Percentiles rank a stretch among this genome's conserved stretches.
Evolutionary conservation across 108 stramenopile species (phyloP).

Genomic region (Cyclotella baltica): DNA sequence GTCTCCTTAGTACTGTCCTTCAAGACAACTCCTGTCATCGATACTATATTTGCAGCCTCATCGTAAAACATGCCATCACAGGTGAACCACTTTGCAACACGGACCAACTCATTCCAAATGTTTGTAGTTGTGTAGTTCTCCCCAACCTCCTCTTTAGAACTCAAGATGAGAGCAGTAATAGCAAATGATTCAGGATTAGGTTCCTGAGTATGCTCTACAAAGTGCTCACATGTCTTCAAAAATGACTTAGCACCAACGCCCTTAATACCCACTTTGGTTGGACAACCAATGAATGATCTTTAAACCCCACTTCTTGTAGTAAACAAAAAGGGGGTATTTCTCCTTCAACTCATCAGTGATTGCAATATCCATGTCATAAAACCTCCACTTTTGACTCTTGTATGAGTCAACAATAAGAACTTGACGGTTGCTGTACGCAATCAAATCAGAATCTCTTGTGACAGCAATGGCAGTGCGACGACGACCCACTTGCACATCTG

Average conservation of each 20-base stretch:
- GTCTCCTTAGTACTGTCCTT: neutral
- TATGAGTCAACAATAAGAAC: conserved; percentile 2
- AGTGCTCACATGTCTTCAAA: neutral
- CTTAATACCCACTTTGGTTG: neutral
- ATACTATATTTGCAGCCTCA: neutral
- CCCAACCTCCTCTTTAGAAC: neutral
- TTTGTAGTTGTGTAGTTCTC: neutral
- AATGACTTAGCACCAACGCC: neutral
- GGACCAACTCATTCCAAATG: neutral
- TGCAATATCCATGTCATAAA: neutral
- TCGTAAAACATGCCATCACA: neutral
- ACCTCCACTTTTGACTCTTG: neutral
- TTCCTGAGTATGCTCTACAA: too few relatives aligned
- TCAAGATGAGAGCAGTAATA: neutral
- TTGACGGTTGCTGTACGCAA: conserved; percentile 9
- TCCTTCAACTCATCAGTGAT: conserved; percentile 5
- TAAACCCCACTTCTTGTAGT: neutral
- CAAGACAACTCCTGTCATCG: neutral
- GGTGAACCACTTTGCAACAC: conserved; percentile 4
- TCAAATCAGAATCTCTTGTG: neutral
- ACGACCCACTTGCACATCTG: conserved; percentile 27
- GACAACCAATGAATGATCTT: conserved; percentile 14
- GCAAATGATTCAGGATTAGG: neutral
- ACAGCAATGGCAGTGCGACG: neutral
- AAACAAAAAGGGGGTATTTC: conserved; percentile 7